phyloP scores from a whole-genome alignment of 768 basidiomycete species.

The Suillus lakei region DNA sequence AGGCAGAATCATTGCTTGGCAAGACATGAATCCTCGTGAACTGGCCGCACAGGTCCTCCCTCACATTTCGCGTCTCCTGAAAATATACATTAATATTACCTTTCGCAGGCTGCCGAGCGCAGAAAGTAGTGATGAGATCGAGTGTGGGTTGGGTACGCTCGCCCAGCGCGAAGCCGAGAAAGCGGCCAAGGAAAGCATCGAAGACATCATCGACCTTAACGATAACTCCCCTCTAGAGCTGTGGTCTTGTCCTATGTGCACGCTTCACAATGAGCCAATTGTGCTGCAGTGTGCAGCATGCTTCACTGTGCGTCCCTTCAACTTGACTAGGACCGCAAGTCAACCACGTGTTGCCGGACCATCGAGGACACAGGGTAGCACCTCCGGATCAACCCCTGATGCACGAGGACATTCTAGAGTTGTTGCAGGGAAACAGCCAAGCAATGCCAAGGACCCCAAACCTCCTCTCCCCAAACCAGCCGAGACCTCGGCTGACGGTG shows the following conservation, averaged over 20 bases:
- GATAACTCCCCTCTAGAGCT: conserved; percentile 29
- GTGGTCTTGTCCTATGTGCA: conserved; percentile 61
- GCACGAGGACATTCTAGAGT: neutral
- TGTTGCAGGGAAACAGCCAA: conserved; percentile 4
- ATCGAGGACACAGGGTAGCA: conserved; percentile 32
- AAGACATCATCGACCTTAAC: conserved; percentile 62
- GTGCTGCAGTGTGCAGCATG: conserved; percentile 65
- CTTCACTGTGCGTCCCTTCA: conserved; percentile 35
- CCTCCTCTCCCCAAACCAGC: neutral
- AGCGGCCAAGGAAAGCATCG: conserved; percentile 69
- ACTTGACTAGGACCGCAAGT: conserved; percentile 14
- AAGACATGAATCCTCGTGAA: conserved; percentile 65
- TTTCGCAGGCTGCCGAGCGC: conserved; percentile 81
- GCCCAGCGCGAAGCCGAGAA: conserved; percentile 68
- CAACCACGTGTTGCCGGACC: neutral
- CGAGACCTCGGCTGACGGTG: neutral
- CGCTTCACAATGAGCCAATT: conserved; percentile 56
- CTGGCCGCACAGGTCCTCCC: conserved; percentile 68
- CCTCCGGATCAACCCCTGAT: neutral
- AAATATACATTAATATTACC: neutral
- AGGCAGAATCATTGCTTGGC: conserved; percentile 45
- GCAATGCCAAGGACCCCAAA: conserved; percentile 5
- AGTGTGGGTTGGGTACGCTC: conserved; percentile 66
- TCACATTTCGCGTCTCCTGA: neutral
- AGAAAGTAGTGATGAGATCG: conserved; percentile 72